Base-by-base conservation (phyloP, 2,329 filamentous ascomycete species). In the Lithohypha guttulata region DNA sequence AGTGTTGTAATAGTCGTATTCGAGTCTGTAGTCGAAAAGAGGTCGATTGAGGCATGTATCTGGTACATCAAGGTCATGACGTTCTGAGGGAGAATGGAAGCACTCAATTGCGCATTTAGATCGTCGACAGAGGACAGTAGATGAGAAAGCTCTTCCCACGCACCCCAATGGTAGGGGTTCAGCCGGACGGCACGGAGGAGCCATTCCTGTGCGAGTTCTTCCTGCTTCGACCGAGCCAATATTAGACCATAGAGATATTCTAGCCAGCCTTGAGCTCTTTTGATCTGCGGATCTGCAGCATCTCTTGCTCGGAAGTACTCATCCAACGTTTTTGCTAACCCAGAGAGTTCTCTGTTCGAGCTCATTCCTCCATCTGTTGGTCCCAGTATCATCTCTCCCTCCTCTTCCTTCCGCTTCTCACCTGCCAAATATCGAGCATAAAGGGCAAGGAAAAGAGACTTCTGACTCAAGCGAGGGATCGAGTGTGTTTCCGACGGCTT, bases 161-260 rank as follows among this genome's bases (percentile, higher is more conserved):
- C 87, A 6, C 86, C 85, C 91, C 91, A 98, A 56, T 96, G 94
- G 73, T 87, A 94, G 1, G 86, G 84, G 53, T 86, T 93, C 27
- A 85, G 66, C 57, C 93, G 83, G 7, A 95, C 84, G 55, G 87
- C 94, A 47, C 77, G 74, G 36, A 95, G 69, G n/a, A 98, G 70
- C 71, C 83, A 94, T 47, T 82, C 76, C 59, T 89, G 79, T 2
- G 91, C 91, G 44, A 82, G 72, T 30, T 79, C 72, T 50, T 93
- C 86, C 52, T 91, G 95, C 61, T 93, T 93, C 45, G 87, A 81
- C 59, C 87, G 94, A 23, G 84, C 75, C 13, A 96, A 68, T 10
- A 95, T 78, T 62, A 96, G 81, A 7, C 87, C 91, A 54, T 96
- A 96, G 11, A 70, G 59, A 44, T 68, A 70, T 56, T 96, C 89